These are phyloP conservation scores for Gaeumannomyces tritici DNA, from an alignment of 2,329 filamentous ascomycete genomes.

Conservation along the genomic window DNA sequence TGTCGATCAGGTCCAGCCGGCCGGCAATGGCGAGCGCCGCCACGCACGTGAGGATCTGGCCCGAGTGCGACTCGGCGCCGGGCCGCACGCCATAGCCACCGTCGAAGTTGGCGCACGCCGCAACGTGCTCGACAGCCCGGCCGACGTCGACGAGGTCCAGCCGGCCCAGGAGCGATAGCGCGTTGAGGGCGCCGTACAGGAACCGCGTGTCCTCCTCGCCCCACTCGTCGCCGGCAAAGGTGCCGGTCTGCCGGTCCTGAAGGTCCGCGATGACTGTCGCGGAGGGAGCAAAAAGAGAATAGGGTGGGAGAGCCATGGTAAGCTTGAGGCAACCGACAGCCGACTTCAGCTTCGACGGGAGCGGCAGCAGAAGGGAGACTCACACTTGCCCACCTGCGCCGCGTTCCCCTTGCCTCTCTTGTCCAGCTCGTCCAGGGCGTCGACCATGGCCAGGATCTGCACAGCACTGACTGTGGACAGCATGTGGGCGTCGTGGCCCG, in stretches of 20 bases:
- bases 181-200: conserved; percentile 82
- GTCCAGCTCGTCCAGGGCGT: conserved; percentile 79
- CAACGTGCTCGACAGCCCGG: conserved; percentile 70
- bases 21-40: conserved; percentile 77
- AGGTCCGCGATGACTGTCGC: conserved; percentile 63
- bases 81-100: conserved; percentile 86
- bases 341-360: not conserved
- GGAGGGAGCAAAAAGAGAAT: not conserved
- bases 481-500: conserved; percentile 92
- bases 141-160: conserved; percentile 67
- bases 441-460: conserved; percentile 80
- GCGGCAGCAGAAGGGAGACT: conserved; percentile 22
- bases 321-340: not conserved
- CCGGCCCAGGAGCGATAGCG: conserved; percentile 72
- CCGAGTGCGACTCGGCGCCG: conserved; percentile 87
- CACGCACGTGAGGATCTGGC: conserved; percentile 92
- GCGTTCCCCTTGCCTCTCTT: conserved; percentile 53
- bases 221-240: conserved; percentile 92
- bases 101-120: conserved; percentile 83
- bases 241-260: conserved; percentile 73
- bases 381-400: conserved; percentile 70
- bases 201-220: conserved; percentile 94
- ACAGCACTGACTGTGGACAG: conserved; percentile 92
- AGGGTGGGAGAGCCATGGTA: not conserved
- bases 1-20: conserved; percentile 71